These are phyloP conservation scores for Citeromyces hawaiiensis DNA, from an alignment of 1,139 yeast species.

Conservation along the genomic window DNA sequence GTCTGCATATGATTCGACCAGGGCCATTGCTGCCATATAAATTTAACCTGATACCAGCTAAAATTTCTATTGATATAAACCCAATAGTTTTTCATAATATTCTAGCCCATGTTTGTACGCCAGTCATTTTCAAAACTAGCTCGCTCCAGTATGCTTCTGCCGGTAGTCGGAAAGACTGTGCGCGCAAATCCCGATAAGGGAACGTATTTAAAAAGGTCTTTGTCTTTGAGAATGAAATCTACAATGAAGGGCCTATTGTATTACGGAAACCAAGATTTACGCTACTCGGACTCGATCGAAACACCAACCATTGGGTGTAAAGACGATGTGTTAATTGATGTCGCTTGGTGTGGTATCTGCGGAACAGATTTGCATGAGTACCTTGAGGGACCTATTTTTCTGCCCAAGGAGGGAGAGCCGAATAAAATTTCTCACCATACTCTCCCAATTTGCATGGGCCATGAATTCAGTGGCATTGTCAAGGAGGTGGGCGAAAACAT, in stretches of 20 bases:
- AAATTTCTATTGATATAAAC: too few relatives aligned
- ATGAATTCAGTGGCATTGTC: slow-evolving; percentile 41
- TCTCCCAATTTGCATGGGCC: slow-evolving; percentile 27
- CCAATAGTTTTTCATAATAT: too few relatives aligned
- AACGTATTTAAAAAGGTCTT: background rate
- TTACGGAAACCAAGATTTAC: slow-evolving; percentile 33
- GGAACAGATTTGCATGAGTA: slow-evolving; percentile 47
- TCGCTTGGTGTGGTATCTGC: slow-evolving; percentile 45
- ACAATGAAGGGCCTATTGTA: slow-evolving; percentile 43
- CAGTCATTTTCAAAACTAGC: background rate
- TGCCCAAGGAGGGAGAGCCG: slow-evolving; percentile 14
- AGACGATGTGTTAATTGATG: slow-evolving; percentile 34
- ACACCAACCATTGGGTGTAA: slow-evolving; percentile 29
- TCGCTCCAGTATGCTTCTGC: background rate
- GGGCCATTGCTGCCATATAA: background rate
- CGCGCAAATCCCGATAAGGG: background rate
- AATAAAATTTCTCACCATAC: slow-evolving; percentile 17
- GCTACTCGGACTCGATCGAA: slow-evolving; percentile 26
- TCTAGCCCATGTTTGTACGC: background rate
- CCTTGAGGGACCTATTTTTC: slow-evolving; percentile 38
- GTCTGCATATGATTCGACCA: background rate
- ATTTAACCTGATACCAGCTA: too few relatives aligned
- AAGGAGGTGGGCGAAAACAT: slow-evolving; percentile 31
- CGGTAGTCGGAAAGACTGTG: background rate
- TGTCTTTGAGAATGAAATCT: background rate